A percentile compares a stretch with the other conserved stretches of the same genome.
These are phyloP conservation scores for Pseudocercospora eumusae DNA, from an alignment of 2,329 filamentous ascomycete genomes.

Conservation along the genomic window DNA sequence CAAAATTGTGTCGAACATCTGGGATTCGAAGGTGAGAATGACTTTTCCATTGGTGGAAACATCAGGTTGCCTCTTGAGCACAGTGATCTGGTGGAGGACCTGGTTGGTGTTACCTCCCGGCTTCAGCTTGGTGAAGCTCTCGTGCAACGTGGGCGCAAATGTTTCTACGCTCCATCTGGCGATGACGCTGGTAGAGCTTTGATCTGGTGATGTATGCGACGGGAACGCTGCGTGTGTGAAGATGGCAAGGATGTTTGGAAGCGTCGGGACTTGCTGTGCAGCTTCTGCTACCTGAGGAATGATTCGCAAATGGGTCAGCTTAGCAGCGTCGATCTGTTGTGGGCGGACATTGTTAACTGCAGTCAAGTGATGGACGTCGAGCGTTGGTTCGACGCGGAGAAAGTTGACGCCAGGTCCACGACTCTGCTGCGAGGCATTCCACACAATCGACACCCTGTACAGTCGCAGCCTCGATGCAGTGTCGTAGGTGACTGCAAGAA, in stretches of 20 bases:
- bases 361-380: constrained; percentile 35
- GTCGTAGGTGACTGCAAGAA: constrained; percentile 69
- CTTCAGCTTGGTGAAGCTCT: constrained; percentile 42
- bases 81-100: constrained; percentile 38
- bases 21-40: constrained; percentile 66
- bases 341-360: constrained; percentile 32
- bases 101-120: constrained; percentile 25
- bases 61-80: constrained; percentile 67
- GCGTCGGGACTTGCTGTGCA: constrained; percentile 50
- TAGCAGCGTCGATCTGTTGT: constrained; percentile 33
- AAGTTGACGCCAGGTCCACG: constrained; percentile 32
- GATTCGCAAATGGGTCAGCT: constrained; percentile 33
- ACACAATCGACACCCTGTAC: constrained; percentile 72
- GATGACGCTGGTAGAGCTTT: constrained; percentile 71
- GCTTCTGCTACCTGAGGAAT: constrained; percentile 57
- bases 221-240: constrained; percentile 58
- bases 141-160: constrained; percentile 35
- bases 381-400: constrained; percentile 34
- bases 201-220: constrained; percentile 55
- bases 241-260: constrained; percentile 65
- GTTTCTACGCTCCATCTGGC: constrained; percentile 79
- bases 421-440: constrained; percentile 58
- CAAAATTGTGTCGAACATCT: constrained; percentile 71
- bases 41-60: constrained; percentile 66
- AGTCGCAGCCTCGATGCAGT: constrained; percentile 71